Evolutionary conservation across 2,329 filamentous ascomycete species (phyloP), one percentile per base, ranked within the genome.

Genomic region (Nemania diffusa): DNA sequence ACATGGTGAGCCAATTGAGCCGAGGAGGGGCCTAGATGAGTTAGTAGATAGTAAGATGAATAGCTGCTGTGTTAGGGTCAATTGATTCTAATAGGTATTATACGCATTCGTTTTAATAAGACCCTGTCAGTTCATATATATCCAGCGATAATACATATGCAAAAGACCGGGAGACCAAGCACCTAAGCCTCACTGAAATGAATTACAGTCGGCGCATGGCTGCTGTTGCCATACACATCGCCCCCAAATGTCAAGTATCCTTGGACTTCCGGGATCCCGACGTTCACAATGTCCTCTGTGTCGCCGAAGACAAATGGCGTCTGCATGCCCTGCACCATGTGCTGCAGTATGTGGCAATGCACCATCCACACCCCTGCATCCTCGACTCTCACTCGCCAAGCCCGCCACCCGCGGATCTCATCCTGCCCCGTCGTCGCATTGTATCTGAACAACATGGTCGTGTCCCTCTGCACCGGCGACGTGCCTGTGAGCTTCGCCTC

Each of bases 321-420:
- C 62, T 68, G 65, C 65, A 68, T 68, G 26, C 65, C 65, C 40
- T 52, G 51, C 1, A 57, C 40, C 65, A 68, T 68, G 44, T 68
- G 65, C 40, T 68, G 65, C n/a, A 68, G 37, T 1, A 64, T 62
- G 44, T 68, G 65, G 24, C 65, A 68, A 32, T 68, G 65, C 9
- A 37, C 62, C 62, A 68, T 65, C 62, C 62, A 68, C 7, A 68
- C 65, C 13, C 65, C 65, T n/a, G 65, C 62, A 4, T 58, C 57
- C 29, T 65, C 57, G 37, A 68, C 65, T 37, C 65, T 32, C 24
- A 68, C 34, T 5, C 65, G 62, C 65, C 65, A 68, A 20, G 65
- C 65, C 4, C 65, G 51, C 65, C 65, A 68, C 2, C 37, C 57
- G 42, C 42, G 57, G 3, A 68, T 22, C 61, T 68, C 57, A 11